Evolutionary conservation across 805 yeast genomes (phyloP).

Genomic region (Pichia gijzeniarum): DNA sequence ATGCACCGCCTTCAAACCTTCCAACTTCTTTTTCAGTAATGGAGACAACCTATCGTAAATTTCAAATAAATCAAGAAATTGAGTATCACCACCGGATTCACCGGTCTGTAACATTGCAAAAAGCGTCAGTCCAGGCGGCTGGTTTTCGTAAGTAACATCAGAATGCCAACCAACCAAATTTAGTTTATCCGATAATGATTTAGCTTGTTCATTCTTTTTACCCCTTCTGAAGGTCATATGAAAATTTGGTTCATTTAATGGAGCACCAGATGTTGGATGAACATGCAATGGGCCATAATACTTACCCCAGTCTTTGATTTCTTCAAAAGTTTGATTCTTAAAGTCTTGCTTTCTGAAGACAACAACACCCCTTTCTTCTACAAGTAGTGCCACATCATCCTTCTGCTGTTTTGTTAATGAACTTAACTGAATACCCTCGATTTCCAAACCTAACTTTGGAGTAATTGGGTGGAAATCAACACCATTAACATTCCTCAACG

Average conservation of each 20-base stretch:
- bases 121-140: slow-evolving; percentile 66
- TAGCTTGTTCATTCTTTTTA: slow-evolving; percentile 32
- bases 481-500: slow-evolving; percentile 34
- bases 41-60: slow-evolving; percentile 71
- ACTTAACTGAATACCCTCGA: slow-evolving; percentile 55
- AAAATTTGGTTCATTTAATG: slow-evolving; percentile 49
- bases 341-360: slow-evolving; percentile 61
- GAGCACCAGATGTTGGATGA: slow-evolving; percentile 74
- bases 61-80: slow-evolving; percentile 64
- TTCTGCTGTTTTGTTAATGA: slow-evolving; percentile 45
- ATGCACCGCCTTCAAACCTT: slow-evolving; percentile 61
- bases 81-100: slow-evolving; percentile 78
- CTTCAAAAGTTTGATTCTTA: slow-evolving; percentile 45
- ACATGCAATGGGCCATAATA: slow-evolving; percentile 68
- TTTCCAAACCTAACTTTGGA: slow-evolving; percentile 66
- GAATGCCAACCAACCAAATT: slow-evolving; percentile 56
- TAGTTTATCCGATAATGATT: slow-evolving; percentile 32
- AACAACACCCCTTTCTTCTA: slow-evolving; percentile 66
- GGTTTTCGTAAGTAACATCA: slow-evolving; percentile 68
- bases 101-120: slow-evolving; percentile 50
- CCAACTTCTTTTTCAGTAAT: slow-evolving; percentile 49
- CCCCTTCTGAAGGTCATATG: slow-evolving; percentile 55
- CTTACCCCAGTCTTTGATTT: slow-evolving; percentile 44
- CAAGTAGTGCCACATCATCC: slow-evolving; percentile 61
- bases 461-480: slow-evolving; percentile 39